Conservation (phyloP, 163 green algal species). For the Scenedesmus sp. region DNA sequence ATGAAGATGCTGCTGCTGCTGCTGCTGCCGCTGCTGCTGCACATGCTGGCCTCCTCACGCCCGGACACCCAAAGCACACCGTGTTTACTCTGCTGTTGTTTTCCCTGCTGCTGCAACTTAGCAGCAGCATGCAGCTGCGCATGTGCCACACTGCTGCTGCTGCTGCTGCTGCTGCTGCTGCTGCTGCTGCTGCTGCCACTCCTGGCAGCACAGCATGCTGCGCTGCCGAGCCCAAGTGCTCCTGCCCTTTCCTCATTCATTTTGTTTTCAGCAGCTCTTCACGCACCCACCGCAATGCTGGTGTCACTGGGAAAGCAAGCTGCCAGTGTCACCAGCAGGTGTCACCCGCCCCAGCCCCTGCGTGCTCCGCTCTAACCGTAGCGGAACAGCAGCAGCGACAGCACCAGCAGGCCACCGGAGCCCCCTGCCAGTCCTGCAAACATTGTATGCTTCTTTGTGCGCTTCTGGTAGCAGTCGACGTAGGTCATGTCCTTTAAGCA, state of each 20-base stretch:
- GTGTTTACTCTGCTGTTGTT: background rate
- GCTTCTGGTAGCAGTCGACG: conserved; percentile 34
- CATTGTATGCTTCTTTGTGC: background rate
- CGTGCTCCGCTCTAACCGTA: conserved; percentile 24
- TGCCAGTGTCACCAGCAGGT: conserved; percentile 7
- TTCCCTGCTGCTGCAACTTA: background rate
- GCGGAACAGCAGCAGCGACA: conserved; percentile 38
- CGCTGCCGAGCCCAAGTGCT: background rate
- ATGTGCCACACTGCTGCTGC: background rate
- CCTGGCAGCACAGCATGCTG: background rate
- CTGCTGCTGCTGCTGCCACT: background rate
- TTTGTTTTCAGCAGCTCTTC: too few species aligned
- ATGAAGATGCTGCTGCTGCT: background rate
- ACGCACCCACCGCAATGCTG: background rate
- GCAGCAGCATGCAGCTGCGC: background rate
- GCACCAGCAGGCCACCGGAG: conserved; percentile 40
- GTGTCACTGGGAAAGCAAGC: background rate
- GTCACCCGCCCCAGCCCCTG: conserved; percentile 5
- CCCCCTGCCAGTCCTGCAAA: conserved; percentile 44
- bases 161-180: background rate
- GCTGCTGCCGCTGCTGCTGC: background rate
- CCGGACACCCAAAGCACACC: too few species aligned
- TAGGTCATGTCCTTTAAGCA: conserved; percentile 51
- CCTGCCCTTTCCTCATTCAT: background rate
- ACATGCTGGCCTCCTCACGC: background rate